Base-by-base conservation (phyloP, 2,329 filamentous ascomycete genomes). In the Xylaria hypoxylon region DNA sequence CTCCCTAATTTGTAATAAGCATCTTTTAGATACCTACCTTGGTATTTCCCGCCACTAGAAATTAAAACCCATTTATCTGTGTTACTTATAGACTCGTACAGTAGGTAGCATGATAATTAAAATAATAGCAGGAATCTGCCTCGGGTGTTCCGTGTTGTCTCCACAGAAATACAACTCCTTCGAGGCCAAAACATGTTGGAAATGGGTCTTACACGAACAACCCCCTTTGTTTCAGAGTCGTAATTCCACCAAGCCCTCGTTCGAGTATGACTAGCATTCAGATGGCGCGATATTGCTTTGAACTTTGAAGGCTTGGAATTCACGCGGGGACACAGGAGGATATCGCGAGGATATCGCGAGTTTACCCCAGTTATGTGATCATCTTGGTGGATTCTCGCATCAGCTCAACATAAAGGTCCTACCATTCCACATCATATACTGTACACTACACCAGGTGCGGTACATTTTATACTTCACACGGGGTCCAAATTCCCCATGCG, bases 401-500 rank as follows among this genome's bases (percentile, higher is more conserved):
- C 35, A 38, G 13, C 35, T 38, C 10, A 15, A 38, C 35, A 38
- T 35, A 15, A 13, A 38, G 13, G 35, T 15, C 35, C 35, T 38
- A 15, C 35, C 10, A 4, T 38, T 38, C 35, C 35, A 38, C 35
- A 38, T 38, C 3, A 15, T 38, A 15, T 38, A 38, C 1, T n/a
- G n/a, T n/a, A n/a, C n/a, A n/a, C n/a, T n/a, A n/a, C n/a, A n/a
- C n/a, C n/a, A n/a, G n/a, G n/a, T n/a, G n/a, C n/a, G n/a, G n/a
- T n/a, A n/a, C n/a, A n/a, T n/a, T n/a, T n/a, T n/a, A 15, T 38
- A 5, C 35, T 38, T 38, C 15, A 38, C 35, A 38, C 35, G 11
- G 35, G 47, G 42, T 45, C 42, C 19, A 45, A 74, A 48, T 81
- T 82, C 5, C 81, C 81, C 61, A 77, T 76, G 50, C 74, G 74